Percentiles rank a stretch among this genome's conserved stretches.
phyloP scores from a whole-genome alignment of 257 asterid species.

The Plantago major region DNA sequence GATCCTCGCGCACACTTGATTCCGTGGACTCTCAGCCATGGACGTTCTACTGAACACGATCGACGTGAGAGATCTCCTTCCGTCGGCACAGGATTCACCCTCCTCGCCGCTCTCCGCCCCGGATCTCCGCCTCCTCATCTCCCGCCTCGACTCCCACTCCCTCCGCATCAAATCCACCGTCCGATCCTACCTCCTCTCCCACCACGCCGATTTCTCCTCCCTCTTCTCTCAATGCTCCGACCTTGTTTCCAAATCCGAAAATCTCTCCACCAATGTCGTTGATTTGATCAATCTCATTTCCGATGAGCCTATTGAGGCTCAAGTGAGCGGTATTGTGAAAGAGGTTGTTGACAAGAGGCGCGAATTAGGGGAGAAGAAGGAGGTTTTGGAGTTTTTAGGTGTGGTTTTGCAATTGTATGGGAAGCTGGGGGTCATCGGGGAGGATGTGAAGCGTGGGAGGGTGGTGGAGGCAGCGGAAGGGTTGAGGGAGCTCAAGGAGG shows the following conservation, averaged over 20 bases:
- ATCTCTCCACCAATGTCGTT: conserved; percentile 32
- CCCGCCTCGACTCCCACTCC: conserved; percentile 75
- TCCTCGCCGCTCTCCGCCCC: conserved; percentile 80
- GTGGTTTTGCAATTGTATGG: conserved; percentile 54
- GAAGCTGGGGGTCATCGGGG: conserved; percentile 42
- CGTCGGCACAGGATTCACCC: conserved; percentile 48
- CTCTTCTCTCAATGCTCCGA: conserved; percentile 73
- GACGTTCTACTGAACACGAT: conserved; percentile 54
- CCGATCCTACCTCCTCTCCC: conserved; percentile 70
- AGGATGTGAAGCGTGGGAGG: conserved; percentile 44
- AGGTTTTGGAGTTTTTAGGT: conserved; percentile 47
- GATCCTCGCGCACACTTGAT: too few species aligned
- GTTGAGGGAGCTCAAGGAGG: conserved; percentile 58
- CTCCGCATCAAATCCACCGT: conserved; percentile 77
- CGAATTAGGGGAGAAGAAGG: conserved; percentile 68
- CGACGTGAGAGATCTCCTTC: conserved; percentile 78
- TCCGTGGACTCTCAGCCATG: conserved; percentile 37
- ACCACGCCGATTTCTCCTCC: conserved; percentile 63
- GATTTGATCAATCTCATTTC: conserved; percentile 49
- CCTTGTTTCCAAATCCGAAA: conserved; percentile 59
- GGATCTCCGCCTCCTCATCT: conserved; percentile 88
- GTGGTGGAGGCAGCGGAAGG: conserved; percentile 69
- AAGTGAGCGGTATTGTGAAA: conserved; percentile 39
- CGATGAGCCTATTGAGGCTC: conserved; percentile 58
- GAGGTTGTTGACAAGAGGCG: conserved; percentile 60